A percentile compares a stretch with the other conserved stretches of the same genome.
phyloP scores from a whole-genome alignment of 2,329 filamentous ascomycete species.

The Aspergillus novofumigatus region DNA sequence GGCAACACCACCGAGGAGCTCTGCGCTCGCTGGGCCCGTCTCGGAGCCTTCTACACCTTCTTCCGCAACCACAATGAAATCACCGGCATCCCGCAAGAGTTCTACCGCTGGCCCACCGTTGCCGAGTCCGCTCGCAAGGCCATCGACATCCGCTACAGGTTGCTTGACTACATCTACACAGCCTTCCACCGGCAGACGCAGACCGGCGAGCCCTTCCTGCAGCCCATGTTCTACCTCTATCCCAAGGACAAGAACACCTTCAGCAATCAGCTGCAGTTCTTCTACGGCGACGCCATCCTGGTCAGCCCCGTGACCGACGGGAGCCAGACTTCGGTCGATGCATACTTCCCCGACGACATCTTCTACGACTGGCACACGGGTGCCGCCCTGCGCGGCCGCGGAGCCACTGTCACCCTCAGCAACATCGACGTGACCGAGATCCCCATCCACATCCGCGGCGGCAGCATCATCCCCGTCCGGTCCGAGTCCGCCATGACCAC shows the following conservation, averaged over 20 bases:
- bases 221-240: conserved; percentile 70
- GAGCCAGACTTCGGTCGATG: conserved; percentile 49
- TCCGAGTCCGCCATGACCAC: conserved; percentile 54
- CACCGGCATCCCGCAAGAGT: conserved; percentile 59
- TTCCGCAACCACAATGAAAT: conserved; percentile 68
- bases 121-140: conserved; percentile 62
- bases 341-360: conserved; percentile 55
- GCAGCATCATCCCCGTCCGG: conserved; percentile 57
- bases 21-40: conserved; percentile 70
- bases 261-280: conserved; percentile 53
- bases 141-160: conserved; percentile 67
- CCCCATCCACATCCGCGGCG: conserved; percentile 60
- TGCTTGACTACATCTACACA: conserved; percentile 79
- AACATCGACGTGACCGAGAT: conserved; percentile 51
- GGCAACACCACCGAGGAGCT: conserved; percentile 63
- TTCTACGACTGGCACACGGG: conserved; percentile 61
- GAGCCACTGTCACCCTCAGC: conserved; percentile 40
- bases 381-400: conserved; percentile 43
- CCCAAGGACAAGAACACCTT: conserved; percentile 54
- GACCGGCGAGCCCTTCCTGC: conserved; percentile 62
- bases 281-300: conserved; percentile 55
- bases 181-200: conserved; percentile 58
- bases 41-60: conserved; percentile 71
- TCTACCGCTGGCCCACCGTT: conserved; percentile 65
- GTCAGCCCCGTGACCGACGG: conserved; percentile 54